phyloP scores from a whole-genome alignment of 352 stramenopile species.

The Globisporangium canariense region DNA sequence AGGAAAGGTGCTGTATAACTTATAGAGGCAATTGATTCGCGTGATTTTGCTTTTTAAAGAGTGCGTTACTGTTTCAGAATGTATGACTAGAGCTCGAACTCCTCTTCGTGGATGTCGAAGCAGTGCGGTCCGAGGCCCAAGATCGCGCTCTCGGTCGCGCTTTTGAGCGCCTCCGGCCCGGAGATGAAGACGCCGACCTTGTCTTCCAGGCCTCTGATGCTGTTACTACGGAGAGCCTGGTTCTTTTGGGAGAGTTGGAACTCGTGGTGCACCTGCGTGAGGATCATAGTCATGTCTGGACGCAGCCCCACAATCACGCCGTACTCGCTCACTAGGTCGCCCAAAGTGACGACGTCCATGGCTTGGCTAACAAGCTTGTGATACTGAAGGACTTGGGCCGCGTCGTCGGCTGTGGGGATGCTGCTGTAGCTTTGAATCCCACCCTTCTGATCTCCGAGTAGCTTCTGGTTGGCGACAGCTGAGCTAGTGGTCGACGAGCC shows the following conservation, averaged over 20 bases:
- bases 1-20: background rate
- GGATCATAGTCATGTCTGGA: constrained; percentile 28
- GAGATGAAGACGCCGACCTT: constrained; percentile 20
- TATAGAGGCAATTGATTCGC: background rate
- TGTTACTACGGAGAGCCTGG: background rate
- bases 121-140: background rate
- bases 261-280: constrained; percentile 25
- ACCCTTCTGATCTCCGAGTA: background rate
- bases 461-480: background rate
- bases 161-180: background rate
- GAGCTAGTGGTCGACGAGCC: background rate
- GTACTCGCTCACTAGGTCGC: constrained; percentile 30
- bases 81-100: constrained; percentile 2
- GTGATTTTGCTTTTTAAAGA: background rate
- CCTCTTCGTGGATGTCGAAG: constrained; percentile 7
- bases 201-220: constrained; percentile 11
- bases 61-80: background rate
- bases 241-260: background rate
- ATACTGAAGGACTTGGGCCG: background rate
- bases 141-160: constrained; percentile 1
- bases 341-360: constrained; percentile 17
- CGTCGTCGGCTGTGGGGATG: constrained; percentile 2
- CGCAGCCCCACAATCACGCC: constrained; percentile 24
- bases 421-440: constrained; percentile 3
- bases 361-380: background rate